Evolutionary conservation across 148 eudicot species (phyloP), one percentile per base, ranked within the genome.

Genomic region (Amaranthus cruentus): DNA sequence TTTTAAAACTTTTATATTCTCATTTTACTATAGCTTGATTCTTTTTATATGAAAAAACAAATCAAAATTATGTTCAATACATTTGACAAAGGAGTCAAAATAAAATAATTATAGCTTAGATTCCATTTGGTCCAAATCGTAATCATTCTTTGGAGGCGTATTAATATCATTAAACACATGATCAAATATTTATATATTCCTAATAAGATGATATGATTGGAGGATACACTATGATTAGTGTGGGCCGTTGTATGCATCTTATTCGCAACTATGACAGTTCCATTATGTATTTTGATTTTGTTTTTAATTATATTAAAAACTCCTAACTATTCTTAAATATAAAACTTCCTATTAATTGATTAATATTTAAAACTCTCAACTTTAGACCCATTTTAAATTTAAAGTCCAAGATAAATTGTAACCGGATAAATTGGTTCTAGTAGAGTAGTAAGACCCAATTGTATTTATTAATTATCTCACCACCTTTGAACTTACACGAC

Each of bases 91-190:
- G 46, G 51, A 66, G 70, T 46, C 69, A 75, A 66, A 55, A 66
- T 18, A 4, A 75, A 75, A 6, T 56, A 14, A 9, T 63, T 69
- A 12, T 69, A 11, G 53, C 63, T 47, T 70, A 77, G 75, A 56
- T 77, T 71, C 72, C 72, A 66, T 49, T 28, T 65, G 66, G 80
- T 72, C 80, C 76, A 67, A 77, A 46, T 66, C 57, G 46, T 52
- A 58, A 76, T 5, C 52, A 57, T 42, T 65, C 59, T 63, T 71
- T 64, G 66, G 13, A 3, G 43, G 50, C 72, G 54, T 57, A 70
- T 69, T 54, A 66, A 68, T 76, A 69, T 38, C 52, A 53, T 56
- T 60, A 76, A 69, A 53, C 68, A 68, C 78, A 69, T 69, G 73
- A 76, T 50, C 54, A 60, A 68, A 74, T 9, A 44, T 42, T 68